These are phyloP conservation scores for Guyanaporus albipodus DNA, from an alignment of 768 basidiomycete genomes.

Conservation along the genomic window DNA sequence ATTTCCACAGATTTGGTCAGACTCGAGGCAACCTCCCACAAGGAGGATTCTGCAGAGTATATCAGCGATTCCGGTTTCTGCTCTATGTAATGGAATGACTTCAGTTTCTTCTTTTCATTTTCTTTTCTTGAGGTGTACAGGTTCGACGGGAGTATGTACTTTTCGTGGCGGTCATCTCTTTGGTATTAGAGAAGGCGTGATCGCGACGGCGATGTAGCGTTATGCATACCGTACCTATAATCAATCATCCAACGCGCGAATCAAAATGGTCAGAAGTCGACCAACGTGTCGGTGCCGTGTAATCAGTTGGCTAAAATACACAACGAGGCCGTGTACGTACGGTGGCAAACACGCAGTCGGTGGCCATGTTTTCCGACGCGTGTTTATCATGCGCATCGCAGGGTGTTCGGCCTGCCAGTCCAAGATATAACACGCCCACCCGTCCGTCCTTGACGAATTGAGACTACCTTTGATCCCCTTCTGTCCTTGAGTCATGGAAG, in stretches of 20 bases:
- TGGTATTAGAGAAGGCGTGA: constrained; percentile 8
- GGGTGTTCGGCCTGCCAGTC: constrained; percentile 23
- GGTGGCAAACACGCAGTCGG: constrained; percentile 21
- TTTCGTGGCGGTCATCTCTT: constrained; percentile 5
- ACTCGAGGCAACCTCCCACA: constrained; percentile 43
- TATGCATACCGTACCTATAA: constrained; percentile 12
- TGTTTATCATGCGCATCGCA: constrained; percentile 32
- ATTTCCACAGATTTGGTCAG: constrained; percentile 41
- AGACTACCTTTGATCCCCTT: constrained; percentile 10
- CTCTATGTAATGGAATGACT: constrained; percentile 30
- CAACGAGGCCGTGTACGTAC: constrained; percentile 33
- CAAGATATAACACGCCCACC: constrained; percentile 30
- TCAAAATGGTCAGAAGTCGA: constrained; percentile 10
- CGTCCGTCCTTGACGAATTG: constrained; percentile 13
- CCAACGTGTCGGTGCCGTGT: constrained; percentile 29
- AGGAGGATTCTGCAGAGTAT: constrained; percentile 38
- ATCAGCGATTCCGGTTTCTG: constrained; percentile 50
- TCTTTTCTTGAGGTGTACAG: neutral
- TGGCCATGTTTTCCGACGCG: constrained; percentile 22
- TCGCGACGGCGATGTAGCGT: constrained; percentile 13
- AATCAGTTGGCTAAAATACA: constrained; percentile 5
- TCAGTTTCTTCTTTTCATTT: neutral
- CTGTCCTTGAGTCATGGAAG: constrained; percentile 23
- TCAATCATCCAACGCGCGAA: constrained; percentile 14
- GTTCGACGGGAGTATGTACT: constrained; percentile 5